Percentiles rank a stretch among this genome's conserved stretches.
Evolutionary conservation across 1,284 basidiomycete genomes (phyloP).

Genomic region (Porphyrellus sp.): DNA sequence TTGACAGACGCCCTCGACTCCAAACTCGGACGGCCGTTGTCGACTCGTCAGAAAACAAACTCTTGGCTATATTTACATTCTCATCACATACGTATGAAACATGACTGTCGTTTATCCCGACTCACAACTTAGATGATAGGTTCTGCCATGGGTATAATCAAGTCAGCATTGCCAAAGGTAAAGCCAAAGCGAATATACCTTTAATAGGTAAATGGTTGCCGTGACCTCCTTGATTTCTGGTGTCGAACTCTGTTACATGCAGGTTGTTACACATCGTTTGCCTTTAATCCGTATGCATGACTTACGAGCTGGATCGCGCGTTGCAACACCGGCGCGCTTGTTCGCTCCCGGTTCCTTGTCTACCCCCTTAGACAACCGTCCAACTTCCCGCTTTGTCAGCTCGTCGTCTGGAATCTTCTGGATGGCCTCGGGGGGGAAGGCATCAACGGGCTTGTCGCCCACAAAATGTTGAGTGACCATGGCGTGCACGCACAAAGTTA

Average conservation of each 20-base stretch:
- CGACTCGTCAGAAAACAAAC: too few species aligned
- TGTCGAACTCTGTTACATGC: constrained; percentile 13
- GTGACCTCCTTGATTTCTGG: constrained; percentile 10
- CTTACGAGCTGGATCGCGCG: constrained; percentile 18
- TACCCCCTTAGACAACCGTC: constrained; percentile 9
- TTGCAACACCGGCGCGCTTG: constrained; percentile 21
- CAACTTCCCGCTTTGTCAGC: constrained; percentile 11
- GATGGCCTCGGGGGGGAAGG: constrained; percentile 12
- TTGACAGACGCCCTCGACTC: too few species aligned
- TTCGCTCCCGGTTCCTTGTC: constrained; percentile 14
- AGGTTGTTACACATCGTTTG: neutral
- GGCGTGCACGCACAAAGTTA: neutral
- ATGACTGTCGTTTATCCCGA: neutral
- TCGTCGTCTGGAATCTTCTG: constrained; percentile 23
- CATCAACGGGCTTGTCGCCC: constrained; percentile 20
- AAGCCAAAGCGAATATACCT: neutral
- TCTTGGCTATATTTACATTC: too few species aligned
- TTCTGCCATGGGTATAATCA: neutral
- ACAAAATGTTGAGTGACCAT: constrained; percentile 22
- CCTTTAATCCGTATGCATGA: neutral
- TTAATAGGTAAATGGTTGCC: neutral
- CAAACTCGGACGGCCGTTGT: too few species aligned
- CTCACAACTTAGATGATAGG: neutral
- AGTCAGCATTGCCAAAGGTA: neutral
- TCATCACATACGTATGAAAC: too few species aligned